These are phyloP conservation scores for Alternaria incomplexa DNA, from an alignment of 2,329 filamentous ascomycete genomes.

Conservation along the genomic window DNA sequence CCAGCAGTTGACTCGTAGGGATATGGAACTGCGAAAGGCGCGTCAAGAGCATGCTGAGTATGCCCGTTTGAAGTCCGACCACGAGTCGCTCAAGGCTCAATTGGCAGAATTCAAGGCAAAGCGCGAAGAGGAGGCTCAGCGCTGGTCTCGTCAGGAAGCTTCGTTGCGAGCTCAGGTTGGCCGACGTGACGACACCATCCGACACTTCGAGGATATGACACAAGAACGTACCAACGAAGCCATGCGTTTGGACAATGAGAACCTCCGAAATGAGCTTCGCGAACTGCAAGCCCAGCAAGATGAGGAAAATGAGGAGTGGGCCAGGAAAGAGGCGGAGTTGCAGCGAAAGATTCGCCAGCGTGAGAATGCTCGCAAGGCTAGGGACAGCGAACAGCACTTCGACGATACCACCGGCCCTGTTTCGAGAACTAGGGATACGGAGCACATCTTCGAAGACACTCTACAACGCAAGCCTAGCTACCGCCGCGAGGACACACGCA, in stretches of 20 bases:
- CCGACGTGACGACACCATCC: conserved; percentile 48
- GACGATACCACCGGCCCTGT: conserved; percentile 10
- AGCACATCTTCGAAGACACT: conserved; percentile 23
- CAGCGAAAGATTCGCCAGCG: conserved; percentile 43
- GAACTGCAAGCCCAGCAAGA: conserved; percentile 44
- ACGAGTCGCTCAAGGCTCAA: conserved; percentile 72
- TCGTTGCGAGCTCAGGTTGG: conserved; percentile 42
- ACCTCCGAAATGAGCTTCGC: conserved; percentile 48
- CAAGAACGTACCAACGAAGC: conserved; percentile 48
- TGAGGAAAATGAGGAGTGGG: conserved; percentile 42
- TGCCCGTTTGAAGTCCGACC: conserved; percentile 71
- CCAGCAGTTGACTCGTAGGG: conserved; percentile 41
- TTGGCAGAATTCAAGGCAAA: conserved; percentile 76
- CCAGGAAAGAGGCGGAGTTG: conserved; percentile 38
- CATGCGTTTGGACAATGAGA: conserved; percentile 50
- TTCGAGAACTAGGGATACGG: conserved; percentile 24
- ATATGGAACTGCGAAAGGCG: conserved; percentile 43
- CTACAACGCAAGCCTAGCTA: conserved; percentile 35
- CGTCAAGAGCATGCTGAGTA: conserved; percentile 46
- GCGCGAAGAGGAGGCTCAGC: conserved; percentile 59
- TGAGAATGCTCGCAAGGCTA: conserved; percentile 33
- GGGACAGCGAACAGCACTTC: conserved; percentile 32
- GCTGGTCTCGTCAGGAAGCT: conserved; percentile 41
- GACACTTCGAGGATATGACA: conserved; percentile 44
- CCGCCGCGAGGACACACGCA: conserved; percentile 41